phyloP scores from a whole-genome alignment of 1,284 basidiomycete genomes.

The Austroboletus niveus region DNA sequence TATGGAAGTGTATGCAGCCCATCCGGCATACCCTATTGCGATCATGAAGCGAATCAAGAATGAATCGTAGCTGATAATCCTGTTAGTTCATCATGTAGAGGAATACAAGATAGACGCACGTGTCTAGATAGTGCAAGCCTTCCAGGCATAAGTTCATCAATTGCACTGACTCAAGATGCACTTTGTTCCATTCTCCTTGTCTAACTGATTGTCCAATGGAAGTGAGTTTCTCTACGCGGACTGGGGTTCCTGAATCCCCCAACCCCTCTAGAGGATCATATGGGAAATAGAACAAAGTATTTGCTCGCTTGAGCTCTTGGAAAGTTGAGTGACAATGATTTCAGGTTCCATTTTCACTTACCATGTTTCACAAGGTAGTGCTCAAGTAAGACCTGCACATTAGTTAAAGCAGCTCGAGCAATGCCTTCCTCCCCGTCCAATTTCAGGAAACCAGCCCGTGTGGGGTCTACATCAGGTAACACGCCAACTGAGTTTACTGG shows the following conservation, averaged over 20 bases:
- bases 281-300: conserved; percentile 61
- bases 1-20: conserved; percentile 65
- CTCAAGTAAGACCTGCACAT: conserved; percentile 75
- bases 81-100: conserved; percentile 13
- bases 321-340: conserved; percentile 7
- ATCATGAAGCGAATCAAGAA: conserved; percentile 71
- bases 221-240: conserved; percentile 30
- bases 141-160: conserved; percentile 59
- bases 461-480: conserved; percentile 63
- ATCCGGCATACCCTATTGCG: conserved; percentile 73
- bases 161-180: conserved; percentile 48
- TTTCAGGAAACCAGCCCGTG: conserved; percentile 53
- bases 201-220: conserved; percentile 47
- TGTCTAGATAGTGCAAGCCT: conserved; percentile 82
- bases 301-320: conserved; percentile 59
- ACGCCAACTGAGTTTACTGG: conserved; percentile 78
- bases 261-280: conserved; percentile 43
- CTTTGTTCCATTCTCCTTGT: conserved; percentile 45
- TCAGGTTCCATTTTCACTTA: conserved; percentile 28
- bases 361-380: conserved; percentile 81
- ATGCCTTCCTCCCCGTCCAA: conserved; percentile 39
- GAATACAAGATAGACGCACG: conserved; percentile 36
- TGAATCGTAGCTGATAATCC: conserved; percentile 62
- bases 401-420: conserved; percentile 65
- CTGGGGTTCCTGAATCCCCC: conserved; percentile 25